Evolutionary conservation across 495 filamentous ascomycete species (phyloP), one percentile per base, ranked within the genome.

Genomic region (Aspergillus cristatus): DNA sequence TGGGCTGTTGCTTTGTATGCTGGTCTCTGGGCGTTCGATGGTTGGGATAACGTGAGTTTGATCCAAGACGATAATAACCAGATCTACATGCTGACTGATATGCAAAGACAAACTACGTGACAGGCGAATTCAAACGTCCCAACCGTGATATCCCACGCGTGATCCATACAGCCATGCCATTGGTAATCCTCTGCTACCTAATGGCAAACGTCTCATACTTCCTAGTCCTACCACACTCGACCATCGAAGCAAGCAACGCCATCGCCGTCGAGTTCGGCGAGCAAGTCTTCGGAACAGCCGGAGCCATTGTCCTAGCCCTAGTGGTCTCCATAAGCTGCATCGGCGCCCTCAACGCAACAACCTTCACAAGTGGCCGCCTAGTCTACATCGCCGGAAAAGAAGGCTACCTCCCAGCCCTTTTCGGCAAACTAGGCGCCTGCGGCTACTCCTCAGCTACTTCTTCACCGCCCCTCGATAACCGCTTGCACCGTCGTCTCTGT

Each of bases 11-110:
- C 91, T 3, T 57, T 98, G 40, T 98, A 98, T 58, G 90, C 87
- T 17, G 91, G 91, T 7, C 69, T 98, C 2, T 98, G 91, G 91
- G 91, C 91, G 2, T 98, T 90, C 62, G 91, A 98, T 52, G 91
- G 91, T 14, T 98, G 91, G 91, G 91, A 98, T 54, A 98, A 98
- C 59, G 89, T 91, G 61, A 65, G 83, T 68, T 43, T 41, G 7
- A n/a, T 34, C 13, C 16, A 17, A n/a, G 20, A 24, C 20, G 20
- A 24, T 24, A 8, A 8, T 34, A 6, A 10, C 16, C 32, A 34
- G n/a, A 4, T 17, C 6, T 12, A 17, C 15, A 17, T 29, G 25
- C 12, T 14, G 14, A 32, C 32, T 32, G 28, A 37, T 17, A 13
- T 29, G 14, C 3, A 47, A 4, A 94, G 86, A 90, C 90, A 41